Percentiles rank a stretch among this genome's conserved stretches.
Evolutionary conservation across 371 early-diverging fungal genomes (phyloP).

Genomic region (Mucor racemosus): DNA sequence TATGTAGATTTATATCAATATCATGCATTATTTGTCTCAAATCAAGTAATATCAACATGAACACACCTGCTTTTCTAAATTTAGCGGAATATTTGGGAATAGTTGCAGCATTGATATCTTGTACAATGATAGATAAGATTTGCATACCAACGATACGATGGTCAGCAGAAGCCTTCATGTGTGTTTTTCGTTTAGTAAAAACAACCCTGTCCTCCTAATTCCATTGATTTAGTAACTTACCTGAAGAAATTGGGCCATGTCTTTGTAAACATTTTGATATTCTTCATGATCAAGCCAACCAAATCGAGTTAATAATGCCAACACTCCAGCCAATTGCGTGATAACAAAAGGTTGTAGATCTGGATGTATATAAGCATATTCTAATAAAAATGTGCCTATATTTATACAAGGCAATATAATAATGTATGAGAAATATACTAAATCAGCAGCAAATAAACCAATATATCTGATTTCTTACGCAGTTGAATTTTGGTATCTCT

Average conservation of each 20-base stretch:
- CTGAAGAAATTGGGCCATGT: conserved; percentile 68
- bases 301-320: conserved; percentile 75
- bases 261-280: conserved; percentile 65
- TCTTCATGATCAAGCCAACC: conserved; percentile 79
- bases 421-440: background rate
- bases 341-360: conserved; percentile 68
- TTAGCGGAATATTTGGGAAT: conserved; percentile 62
- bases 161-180: conserved; percentile 54
- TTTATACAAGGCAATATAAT: background rate
- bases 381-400: conserved; percentile 64
- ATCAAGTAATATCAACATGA: background rate
- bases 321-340: conserved; percentile 66
- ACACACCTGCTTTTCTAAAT: conserved; percentile 66
- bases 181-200: background rate
- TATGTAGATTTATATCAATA: background rate
- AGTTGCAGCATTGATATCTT: conserved; percentile 62
- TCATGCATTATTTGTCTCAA: background rate
- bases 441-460: background rate
- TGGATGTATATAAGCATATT: conserved; percentile 62
- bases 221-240: conserved; percentile 26
- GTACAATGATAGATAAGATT: conserved; percentile 56
- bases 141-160: conserved; percentile 67
- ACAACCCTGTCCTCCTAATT: background rate
- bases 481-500: conserved; percentile 64
- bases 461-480: conserved; percentile 44